These are phyloP conservation scores for Ophiosphaerella narmari DNA, from an alignment of 2,329 filamentous ascomycete genomes.

Conservation along the genomic window DNA sequence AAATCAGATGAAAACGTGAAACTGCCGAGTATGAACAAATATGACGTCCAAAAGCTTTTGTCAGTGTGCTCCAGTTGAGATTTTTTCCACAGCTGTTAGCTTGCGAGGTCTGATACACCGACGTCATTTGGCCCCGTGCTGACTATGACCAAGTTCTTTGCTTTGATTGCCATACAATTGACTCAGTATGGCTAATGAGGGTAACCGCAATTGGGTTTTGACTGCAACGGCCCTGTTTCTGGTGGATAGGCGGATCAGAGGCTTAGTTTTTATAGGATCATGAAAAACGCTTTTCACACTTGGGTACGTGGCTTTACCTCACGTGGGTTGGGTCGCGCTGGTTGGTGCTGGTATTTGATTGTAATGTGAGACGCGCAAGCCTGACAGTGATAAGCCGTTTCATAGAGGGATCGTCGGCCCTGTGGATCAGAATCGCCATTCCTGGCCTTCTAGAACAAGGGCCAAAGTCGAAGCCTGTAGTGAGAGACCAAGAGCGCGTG, in stretches of 20 bases:
- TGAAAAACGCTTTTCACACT: conserved; percentile 10
- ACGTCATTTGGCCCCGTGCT: conserved; percentile 12
- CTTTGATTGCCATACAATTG: conserved; percentile 5
- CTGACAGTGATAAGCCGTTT: conserved; percentile 5
- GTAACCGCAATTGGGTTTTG: neutral
- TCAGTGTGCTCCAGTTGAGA: conserved; percentile 1
- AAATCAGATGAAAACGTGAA: conserved; percentile 4
- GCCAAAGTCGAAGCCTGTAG: no score
- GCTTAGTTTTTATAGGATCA: conserved; percentile 9
- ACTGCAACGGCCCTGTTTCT: conserved; percentile 2
- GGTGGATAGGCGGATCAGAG: conserved; percentile 6
- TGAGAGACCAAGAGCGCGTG: no score
- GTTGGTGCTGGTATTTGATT: neutral
- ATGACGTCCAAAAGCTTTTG: conserved; percentile 18
- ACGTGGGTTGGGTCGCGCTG: conserved; percentile 7
- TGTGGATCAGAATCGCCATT: conserved; percentile 8
- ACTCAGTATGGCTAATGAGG: conserved; percentile 9
- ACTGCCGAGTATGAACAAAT: conserved; percentile 7
- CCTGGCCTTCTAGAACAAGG: conserved; percentile 12
- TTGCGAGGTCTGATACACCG: neutral
- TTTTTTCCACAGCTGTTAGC: neutral
- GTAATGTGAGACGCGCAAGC: conserved; percentile 15
- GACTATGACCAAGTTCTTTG: conserved; percentile 8
- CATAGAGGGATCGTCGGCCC: conserved; percentile 3
- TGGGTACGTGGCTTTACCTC: conserved; percentile 25